phyloP scores from a whole-genome alignment of 2,329 filamentous ascomycete genomes.

The Penicillium paneum region DNA sequence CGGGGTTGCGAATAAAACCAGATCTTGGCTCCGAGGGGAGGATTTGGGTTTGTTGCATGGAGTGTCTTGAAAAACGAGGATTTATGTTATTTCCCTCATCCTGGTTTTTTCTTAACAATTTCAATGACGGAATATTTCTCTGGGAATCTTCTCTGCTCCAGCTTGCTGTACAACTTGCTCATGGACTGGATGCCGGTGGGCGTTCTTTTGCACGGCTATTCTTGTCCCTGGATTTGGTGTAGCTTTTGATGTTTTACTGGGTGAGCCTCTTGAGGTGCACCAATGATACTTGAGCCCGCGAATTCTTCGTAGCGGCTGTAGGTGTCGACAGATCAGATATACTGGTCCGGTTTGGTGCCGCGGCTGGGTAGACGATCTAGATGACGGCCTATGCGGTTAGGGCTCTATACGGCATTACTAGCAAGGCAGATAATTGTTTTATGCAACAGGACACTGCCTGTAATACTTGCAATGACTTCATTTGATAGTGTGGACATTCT shows the following conservation, averaged over 20 bases:
- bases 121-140: slow-evolving; percentile 32
- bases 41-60: slow-evolving; percentile 32
- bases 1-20: slow-evolving; percentile 12
- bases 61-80: slow-evolving; percentile 31
- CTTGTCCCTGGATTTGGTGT: not conserved
- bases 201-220: not conserved
- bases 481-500: not conserved
- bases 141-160: slow-evolving; percentile 12
- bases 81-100: slow-evolving; percentile 30
- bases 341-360: no score
- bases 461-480: not conserved
- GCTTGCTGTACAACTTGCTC: not conserved
- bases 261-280: not conserved
- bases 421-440: not conserved
- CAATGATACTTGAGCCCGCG: not conserved
- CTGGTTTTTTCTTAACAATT: slow-evolving; percentile 31
- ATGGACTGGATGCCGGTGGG: not conserved
- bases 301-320: not conserved
- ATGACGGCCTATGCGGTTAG: not conserved
- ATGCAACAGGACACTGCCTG: not conserved
- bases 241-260: not conserved
- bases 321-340: not conserved
- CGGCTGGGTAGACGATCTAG: not conserved
- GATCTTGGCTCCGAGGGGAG: slow-evolving; percentile 24
- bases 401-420: not conserved